Evolutionary conservation across 2,329 filamentous ascomycete species (phyloP).

Genomic region (Penicillium sp.): DNA sequence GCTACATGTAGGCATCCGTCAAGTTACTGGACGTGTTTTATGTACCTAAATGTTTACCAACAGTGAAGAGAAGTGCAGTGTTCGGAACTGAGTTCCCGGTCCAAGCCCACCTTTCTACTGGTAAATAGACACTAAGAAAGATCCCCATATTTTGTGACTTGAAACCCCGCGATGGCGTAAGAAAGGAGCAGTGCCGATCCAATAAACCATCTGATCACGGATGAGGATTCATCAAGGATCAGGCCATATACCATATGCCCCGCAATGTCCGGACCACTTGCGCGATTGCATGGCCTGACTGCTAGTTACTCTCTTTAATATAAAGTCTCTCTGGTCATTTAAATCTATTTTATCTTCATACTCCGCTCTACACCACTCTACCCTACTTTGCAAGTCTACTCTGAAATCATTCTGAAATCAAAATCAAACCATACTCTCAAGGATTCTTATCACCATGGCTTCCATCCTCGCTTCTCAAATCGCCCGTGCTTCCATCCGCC

Average conservation of each 20-base stretch:
- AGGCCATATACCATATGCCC: conserved; percentile 20
- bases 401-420: background rate
- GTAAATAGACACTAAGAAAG: background rate
- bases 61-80: background rate
- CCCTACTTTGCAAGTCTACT: background rate
- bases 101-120: background rate
- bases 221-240: conserved; percentile 13
- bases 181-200: background rate
- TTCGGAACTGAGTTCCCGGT: background rate
- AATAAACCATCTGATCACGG: conserved; percentile 15
- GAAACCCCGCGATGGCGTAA: conserved; percentile 25
- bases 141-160: conserved; percentile 9
- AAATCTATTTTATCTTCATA: background rate
- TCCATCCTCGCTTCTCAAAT: conserved; percentile 23
- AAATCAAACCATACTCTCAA: background rate
- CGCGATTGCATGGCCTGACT: conserved; percentile 21
- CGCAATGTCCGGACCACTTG: conserved; percentile 17
- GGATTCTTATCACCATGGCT: conserved; percentile 13
- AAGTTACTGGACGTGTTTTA: too few species aligned
- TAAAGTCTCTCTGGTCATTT: conserved; percentile 6
- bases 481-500: conserved; percentile 41
- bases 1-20: too few species aligned
- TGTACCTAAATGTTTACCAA: too few species aligned
- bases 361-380: background rate
- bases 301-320: conserved; percentile 4